Evolutionary conservation across 2,329 filamentous ascomycete species (phyloP).

Genomic region (Penicillium sp.): DNA sequence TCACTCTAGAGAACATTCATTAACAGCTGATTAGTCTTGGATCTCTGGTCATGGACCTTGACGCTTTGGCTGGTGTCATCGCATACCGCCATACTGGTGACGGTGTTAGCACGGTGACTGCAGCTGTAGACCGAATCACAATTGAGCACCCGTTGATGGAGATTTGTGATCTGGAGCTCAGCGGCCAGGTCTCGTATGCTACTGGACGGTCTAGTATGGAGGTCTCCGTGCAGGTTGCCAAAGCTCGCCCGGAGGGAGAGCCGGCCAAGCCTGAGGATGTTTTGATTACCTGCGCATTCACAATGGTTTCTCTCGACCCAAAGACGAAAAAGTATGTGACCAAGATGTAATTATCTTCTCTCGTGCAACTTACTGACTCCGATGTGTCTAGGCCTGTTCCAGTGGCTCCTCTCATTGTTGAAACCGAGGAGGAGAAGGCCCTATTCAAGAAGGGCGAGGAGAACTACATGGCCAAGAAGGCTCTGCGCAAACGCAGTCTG

Average conservation of each 20-base stretch:
- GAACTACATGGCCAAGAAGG: slow-evolving; percentile 69
- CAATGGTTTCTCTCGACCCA: slow-evolving; percentile 75
- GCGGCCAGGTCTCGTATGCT: slow-evolving; percentile 70
- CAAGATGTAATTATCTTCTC: too few species aligned
- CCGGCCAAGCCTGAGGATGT: slow-evolving; percentile 61
- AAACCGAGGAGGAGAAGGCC: slow-evolving; percentile 67
- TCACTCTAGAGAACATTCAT: slow-evolving; percentile 19
- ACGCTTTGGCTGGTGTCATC: slow-evolving; percentile 75
- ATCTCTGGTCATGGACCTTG: slow-evolving; percentile 77
- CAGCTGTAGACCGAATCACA: slow-evolving; percentile 65
- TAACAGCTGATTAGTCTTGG: slow-evolving; percentile 57
- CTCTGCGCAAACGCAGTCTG: slow-evolving; percentile 62
- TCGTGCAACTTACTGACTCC: slow-evolving; percentile 12
- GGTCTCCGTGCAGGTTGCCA: slow-evolving; percentile 73
- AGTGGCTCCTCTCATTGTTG: slow-evolving; percentile 63
- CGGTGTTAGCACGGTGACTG: slow-evolving; percentile 65
- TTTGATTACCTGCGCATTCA: slow-evolving; percentile 73
- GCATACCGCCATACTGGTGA: slow-evolving; percentile 74
- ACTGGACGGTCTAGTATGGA: slow-evolving; percentile 74
- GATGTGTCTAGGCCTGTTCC: slow-evolving; percentile 57
- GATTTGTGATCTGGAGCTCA: slow-evolving; percentile 77
- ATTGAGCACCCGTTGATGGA: slow-evolving; percentile 73
- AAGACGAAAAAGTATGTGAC: slow-evolving; percentile 61
- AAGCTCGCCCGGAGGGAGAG: slow-evolving; percentile 64
- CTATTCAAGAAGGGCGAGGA: slow-evolving; percentile 66